Evolutionary conservation across 306 rosid genomes (phyloP).

Genomic region (Gynostemma pentaphyllum): DNA sequence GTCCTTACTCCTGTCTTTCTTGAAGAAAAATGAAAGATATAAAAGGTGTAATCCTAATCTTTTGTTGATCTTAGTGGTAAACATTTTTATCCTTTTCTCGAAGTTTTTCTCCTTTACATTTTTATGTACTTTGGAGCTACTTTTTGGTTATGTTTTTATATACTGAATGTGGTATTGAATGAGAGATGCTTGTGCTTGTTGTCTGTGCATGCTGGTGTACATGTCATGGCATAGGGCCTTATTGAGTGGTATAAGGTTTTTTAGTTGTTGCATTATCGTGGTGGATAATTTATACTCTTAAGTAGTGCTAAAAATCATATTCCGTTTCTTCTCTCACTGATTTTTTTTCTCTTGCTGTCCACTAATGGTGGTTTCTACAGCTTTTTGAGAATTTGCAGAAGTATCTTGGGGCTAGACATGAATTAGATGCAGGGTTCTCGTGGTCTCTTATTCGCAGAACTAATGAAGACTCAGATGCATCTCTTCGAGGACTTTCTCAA

Average conservation of each 20-base stretch:
- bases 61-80: not conserved
- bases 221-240: too few species aligned
- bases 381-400: constrained; percentile 83
- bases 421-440: constrained; percentile 84
- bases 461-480: constrained; percentile 54
- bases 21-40: too few species aligned
- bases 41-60: not conserved
- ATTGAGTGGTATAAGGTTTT: not conserved
- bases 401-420: constrained; percentile 75
- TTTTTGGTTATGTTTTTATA: not conserved
- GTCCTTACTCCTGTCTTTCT: not conserved
- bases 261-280: not conserved
- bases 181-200: not conserved
- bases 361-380: constrained; percentile 31
- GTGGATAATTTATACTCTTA: not conserved
- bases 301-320: not conserved
- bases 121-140: not conserved
- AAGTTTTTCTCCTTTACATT: not conserved
- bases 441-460: constrained; percentile 82
- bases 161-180: not conserved
- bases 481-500: constrained; percentile 53
- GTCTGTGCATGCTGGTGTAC: not conserved
- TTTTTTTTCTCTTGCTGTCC: not conserved
- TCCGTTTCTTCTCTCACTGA: not conserved
- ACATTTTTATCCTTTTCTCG: not conserved